Evolutionary conservation across 1,139 yeast species (phyloP).

Genomic region (Lodderomyces metapsilosis): DNA sequence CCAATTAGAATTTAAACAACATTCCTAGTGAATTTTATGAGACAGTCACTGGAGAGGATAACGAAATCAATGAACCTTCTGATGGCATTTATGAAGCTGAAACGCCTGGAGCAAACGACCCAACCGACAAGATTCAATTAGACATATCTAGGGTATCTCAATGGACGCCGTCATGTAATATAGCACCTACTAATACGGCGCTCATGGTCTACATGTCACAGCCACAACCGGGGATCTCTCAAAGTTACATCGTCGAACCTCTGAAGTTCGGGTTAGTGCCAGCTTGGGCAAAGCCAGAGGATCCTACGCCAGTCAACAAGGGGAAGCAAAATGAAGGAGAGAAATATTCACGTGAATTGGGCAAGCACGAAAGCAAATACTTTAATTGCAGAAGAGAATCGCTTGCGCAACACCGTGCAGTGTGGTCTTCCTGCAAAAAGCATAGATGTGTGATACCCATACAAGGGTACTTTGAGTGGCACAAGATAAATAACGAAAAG

Average conservation of each 20-base stretch:
- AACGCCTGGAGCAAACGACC: conserved; percentile 8
- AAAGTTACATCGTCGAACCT: conserved; percentile 29
- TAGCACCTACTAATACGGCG: conserved; percentile 42
- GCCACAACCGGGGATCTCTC: conserved; percentile 9
- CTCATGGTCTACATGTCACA: conserved; percentile 27
- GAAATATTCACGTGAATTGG: conserved; percentile 30
- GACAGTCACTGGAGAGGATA: conserved; percentile 9
- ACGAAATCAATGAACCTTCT: conserved; percentile 1
- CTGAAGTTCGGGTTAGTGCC: conserved; percentile 48
- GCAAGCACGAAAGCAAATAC: conserved; percentile 27
- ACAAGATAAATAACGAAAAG: conserved; percentile 34
- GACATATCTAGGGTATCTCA: conserved; percentile 11
- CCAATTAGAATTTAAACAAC: conserved; percentile 18
- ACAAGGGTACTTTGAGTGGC: conserved; percentile 89
- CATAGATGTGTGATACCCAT: conserved; percentile 71
- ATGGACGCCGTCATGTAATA: conserved; percentile 33
- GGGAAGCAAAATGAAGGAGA: conserved; percentile 19
- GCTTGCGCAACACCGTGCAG: conserved; percentile 36
- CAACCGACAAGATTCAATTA: conserved; percentile 9
- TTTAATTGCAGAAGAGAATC: conserved; percentile 70
- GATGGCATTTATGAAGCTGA: conserved; percentile 7
- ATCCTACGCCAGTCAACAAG: conserved; percentile 23
- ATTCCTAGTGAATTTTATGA: conserved; percentile 29
- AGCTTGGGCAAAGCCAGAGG: conserved; percentile 39
- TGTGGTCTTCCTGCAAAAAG: conserved; percentile 51